Conservation (phyloP, 768 basidiomycete genomes). For the Russula compacta region DNA sequence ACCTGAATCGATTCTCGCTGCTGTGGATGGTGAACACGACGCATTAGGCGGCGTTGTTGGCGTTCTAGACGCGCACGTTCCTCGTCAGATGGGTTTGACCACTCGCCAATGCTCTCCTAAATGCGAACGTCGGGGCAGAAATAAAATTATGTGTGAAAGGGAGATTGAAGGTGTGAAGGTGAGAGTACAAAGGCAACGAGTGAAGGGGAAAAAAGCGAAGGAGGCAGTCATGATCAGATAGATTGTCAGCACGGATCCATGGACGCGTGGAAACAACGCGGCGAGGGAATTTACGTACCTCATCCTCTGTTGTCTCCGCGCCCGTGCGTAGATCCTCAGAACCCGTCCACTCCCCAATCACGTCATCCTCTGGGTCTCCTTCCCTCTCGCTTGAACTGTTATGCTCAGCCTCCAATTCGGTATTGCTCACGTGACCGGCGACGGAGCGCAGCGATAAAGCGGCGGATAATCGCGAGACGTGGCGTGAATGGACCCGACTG, state of each 20-base stretch:
- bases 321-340: constrained; percentile 56
- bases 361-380: constrained; percentile 28
- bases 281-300: constrained; percentile 37
- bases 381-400: constrained; percentile 27
- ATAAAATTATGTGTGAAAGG: constrained; percentile 10
- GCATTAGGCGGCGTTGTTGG: constrained; percentile 49
- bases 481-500: constrained; percentile 55
- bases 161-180: neutral
- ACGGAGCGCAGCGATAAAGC: constrained; percentile 58
- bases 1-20: constrained; percentile 33
- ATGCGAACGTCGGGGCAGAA: neutral
- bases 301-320: constrained; percentile 52
- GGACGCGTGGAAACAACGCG: constrained; percentile 16
- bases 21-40: constrained; percentile 38
- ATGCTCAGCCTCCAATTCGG: constrained; percentile 22
- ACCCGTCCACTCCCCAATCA: constrained; percentile 72
- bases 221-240: neutral
- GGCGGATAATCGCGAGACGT: constrained; percentile 58
- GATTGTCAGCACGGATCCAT: neutral
- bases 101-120: constrained; percentile 73
- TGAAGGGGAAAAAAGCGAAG: neutral
- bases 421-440: constrained; percentile 33
- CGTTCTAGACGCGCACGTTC: constrained; percentile 68
- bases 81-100: constrained; percentile 87
- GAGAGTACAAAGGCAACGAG: constrained; percentile 1